Base-by-base conservation (phyloP, 208 protist genomes). In the Naegleria lovaniensis region DNA sequence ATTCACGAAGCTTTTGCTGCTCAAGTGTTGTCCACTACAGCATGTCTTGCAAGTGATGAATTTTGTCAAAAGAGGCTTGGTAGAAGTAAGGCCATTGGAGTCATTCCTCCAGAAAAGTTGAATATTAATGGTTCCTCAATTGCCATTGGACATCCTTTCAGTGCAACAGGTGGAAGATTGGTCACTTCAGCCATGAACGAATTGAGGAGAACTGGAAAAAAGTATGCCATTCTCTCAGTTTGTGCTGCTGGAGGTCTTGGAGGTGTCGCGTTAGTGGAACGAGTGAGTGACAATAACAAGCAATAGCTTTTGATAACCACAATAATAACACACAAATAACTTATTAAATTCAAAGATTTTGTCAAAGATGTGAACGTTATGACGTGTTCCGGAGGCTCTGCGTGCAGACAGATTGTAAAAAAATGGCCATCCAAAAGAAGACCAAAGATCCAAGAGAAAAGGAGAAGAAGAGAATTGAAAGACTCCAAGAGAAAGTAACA, bases 1-100 rank as follows among this genome's bases (percentile, higher is more conserved):
- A 95, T 97, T 40, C 96, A 97, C 88, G 96, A 97, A 92, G 96
- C 96, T 1, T 97, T 97, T 91, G 95, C 95, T 33, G 95, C 95
- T 51, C 96, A 97, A 92, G 95, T 97, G 19, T 93, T 97, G 79
- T 94, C 94, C 0, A 97, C 95, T 33, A 93, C 96, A 88, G 95
- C 95, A 92, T 94, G 92, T 91, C 67, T 96, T 11, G 90, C 91
- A 36, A 95, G 93, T 7, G 93, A 95, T 29, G 95, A 97, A 89
- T 97, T 96, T 89, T 96, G 95, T 85, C 91, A 95, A 91, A 91
- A 91, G 83, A 94, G 95, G 83, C 92, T 95, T 15, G 90, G 89
- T 16, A 90, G 89, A 5, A 85, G 41, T 22, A 91, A 94, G 15
- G 88, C 92, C 25, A 90, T 96, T 39, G 91, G 95, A 38, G 93